Evolutionary conservation across 148 eudicot species (phyloP).

Genomic region (Pouteria glomerata): DNA sequence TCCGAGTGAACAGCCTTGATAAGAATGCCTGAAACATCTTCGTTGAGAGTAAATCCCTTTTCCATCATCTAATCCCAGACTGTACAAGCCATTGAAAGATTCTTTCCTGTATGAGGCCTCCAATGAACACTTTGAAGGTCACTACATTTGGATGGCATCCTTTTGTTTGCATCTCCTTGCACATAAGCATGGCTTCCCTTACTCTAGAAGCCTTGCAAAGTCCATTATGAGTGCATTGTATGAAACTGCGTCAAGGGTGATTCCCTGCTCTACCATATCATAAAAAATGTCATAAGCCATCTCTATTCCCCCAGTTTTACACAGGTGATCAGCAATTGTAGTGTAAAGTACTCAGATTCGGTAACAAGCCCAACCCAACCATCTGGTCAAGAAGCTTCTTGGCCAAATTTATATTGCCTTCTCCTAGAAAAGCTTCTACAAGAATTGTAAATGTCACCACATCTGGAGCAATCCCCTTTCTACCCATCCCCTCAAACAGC

Average conservation of each 20-base stretch:
- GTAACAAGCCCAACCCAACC: conserved; percentile 57
- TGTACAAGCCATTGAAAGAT: conserved; percentile 60
- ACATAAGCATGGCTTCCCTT: conserved; percentile 66
- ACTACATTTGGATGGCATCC: conserved; percentile 68
- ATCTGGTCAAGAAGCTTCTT: conserved; percentile 67
- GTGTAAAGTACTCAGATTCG: conserved; percentile 68
- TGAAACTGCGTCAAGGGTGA: conserved; percentile 63
- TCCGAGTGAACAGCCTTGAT: conserved; percentile 44
- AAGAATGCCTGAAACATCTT: conserved; percentile 58
- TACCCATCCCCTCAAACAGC: conserved; percentile 72
- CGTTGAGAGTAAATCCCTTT: conserved; percentile 83
- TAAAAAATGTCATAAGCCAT: conserved; percentile 52
- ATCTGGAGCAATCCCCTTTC: conserved; percentile 66
- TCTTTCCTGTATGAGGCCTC: conserved; percentile 61
- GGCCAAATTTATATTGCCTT: conserved; percentile 49
- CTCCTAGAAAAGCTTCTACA: conserved; percentile 63
- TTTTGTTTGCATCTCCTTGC: conserved; percentile 53
- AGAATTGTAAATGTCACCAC: conserved; percentile 82
- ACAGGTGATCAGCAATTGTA: conserved; percentile 60
- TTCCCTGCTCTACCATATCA: conserved; percentile 68
- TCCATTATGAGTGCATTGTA: conserved; percentile 82
- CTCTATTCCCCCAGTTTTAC: conserved; percentile 55
- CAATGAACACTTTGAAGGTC: conserved; percentile 70
- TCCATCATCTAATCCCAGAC: conserved; percentile 98
- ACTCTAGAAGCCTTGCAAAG: conserved; percentile 62